phyloP scores from a whole-genome alignment of 768 basidiomycete genomes.

The Leucocoprinus sp. region DNA sequence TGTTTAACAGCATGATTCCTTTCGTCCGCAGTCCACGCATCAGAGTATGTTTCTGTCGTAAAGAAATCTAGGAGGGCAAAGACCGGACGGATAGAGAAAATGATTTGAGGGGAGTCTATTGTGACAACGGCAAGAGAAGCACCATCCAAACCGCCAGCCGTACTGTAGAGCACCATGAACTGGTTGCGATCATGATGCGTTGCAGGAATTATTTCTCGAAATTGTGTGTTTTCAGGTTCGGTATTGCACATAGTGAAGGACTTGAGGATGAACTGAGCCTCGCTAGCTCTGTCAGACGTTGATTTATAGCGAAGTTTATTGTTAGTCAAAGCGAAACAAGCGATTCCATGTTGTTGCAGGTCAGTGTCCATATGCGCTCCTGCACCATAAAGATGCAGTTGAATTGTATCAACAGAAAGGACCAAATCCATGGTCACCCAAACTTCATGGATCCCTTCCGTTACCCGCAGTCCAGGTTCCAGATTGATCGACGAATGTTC shows the following conservation, averaged over 20 bases:
- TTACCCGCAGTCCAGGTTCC: conserved; percentile 50
- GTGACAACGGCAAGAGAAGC: conserved; percentile 75
- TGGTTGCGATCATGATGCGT: conserved; percentile 84
- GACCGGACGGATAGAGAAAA: conserved; percentile 88
- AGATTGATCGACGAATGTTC: conserved; percentile 27
- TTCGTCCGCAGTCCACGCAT: not conserved
- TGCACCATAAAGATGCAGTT: conserved; percentile 79
- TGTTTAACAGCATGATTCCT: not conserved
- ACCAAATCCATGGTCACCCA: conserved; percentile 70
- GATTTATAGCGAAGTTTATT: conserved; percentile 74
- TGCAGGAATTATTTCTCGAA: conserved; percentile 92
- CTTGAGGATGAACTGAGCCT: conserved; percentile 81
- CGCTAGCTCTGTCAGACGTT: conserved; percentile 74
- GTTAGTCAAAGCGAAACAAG: conserved; percentile 74
- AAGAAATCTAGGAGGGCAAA: conserved; percentile 87
- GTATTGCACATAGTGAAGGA: conserved; percentile 92
- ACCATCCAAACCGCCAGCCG: conserved; percentile 47
- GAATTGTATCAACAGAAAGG: conserved; percentile 62
- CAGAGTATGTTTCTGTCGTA: conserved; percentile 28
- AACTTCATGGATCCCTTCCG: conserved; percentile 20
- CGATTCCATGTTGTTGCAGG: conserved; percentile 74
- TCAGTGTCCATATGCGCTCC: conserved; percentile 46
- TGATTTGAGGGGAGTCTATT: conserved; percentile 86
- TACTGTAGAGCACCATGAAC: conserved; percentile 87
- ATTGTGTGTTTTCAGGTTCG: conserved; percentile 69